Evolutionary conservation across 768 basidiomycete species (phyloP), one percentile per base, ranked within the genome.

Genomic region (Terana coerulea): DNA sequence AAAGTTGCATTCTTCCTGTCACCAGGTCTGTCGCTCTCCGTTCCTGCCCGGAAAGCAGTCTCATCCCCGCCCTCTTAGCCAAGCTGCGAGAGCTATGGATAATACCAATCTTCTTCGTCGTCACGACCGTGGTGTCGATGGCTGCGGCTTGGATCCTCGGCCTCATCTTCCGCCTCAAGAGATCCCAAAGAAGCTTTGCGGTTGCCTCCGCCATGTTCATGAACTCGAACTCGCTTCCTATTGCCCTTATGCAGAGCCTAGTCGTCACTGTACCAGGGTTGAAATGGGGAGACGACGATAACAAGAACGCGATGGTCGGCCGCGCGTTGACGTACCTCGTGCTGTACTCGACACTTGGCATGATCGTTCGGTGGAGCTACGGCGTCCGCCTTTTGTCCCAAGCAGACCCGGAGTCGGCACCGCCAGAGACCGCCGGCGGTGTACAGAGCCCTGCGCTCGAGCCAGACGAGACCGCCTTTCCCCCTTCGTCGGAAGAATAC

Each of bases 351-450:
- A 97, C 95, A 0, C 76, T 98, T 28, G 97, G 97, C 37, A 95
- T 95, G 93, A 83, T 98, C 61, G 90, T 97, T 26, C 86, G 95
- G 14, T 98, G 95, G 89, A 94, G 91, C 48, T 91, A 88, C 65
- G 94, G 94, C 17, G 86, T 97, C n/a, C 80, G 77, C 44, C 74
- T 95, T 0, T 76, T 97, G 7, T 78, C 89, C 0, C 80, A 79
- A 51, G 86, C 89, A 2, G 89, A 91, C 51, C 72, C 76, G 8
- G 77, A 77, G 31, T 51, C 57, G 1, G 35, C 51, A 12, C 61
- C 59, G 41, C 62, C 72, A 29, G 71, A 73, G 48, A 21, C 47
- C 14, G 45, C 21, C 8, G 45, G 30, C 14, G 30, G 30, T 19
- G 45, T n/a, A n/a, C 17, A 53, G 8, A 65, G 58, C 2, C 72